These are phyloP conservation scores for Nicotiana obtusifolia DNA, from an alignment of 257 asterid species.

Conservation along the genomic window DNA sequence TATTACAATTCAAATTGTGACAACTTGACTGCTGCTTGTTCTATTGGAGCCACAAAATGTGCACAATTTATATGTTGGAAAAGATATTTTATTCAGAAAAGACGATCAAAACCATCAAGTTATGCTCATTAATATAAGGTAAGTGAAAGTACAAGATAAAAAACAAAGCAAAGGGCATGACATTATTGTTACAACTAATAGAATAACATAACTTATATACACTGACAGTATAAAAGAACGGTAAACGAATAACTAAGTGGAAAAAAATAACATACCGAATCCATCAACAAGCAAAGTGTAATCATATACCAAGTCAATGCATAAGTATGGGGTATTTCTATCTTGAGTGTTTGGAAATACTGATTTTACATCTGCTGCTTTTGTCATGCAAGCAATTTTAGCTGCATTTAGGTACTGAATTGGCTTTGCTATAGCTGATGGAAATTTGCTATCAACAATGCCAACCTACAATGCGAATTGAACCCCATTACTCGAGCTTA, in stretches of 20 bases:
- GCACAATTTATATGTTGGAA: no score
- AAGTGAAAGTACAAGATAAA: background rate
- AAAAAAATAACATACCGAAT: conserved; percentile 26
- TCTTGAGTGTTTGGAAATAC: conserved; percentile 21
- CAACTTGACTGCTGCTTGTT: no score
- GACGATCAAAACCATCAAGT: no score
- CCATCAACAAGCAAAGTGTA: conserved; percentile 48
- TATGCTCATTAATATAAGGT: no score
- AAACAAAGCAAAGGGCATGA: background rate
- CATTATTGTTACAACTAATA: background rate
- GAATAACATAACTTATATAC: background rate
- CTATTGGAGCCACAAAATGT: no score
- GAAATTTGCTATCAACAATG: no score
- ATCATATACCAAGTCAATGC: conserved; percentile 49
- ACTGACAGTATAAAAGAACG: background rate
- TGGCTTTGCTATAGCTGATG: conserved; percentile 16
- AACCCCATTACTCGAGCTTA: no score
- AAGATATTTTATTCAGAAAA: no score
- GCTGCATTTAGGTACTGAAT: conserved; percentile 35
- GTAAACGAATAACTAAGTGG: no score
- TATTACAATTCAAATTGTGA: no score
- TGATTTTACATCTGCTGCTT: conserved; percentile 1
- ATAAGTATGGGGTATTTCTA: conserved; percentile 33
- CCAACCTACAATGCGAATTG: no score
- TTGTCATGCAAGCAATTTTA: conserved; percentile 33